These are phyloP conservation scores for Setaria viridis DNA, from an alignment of 202 grass and related monocot species.

Conservation along the genomic window DNA sequence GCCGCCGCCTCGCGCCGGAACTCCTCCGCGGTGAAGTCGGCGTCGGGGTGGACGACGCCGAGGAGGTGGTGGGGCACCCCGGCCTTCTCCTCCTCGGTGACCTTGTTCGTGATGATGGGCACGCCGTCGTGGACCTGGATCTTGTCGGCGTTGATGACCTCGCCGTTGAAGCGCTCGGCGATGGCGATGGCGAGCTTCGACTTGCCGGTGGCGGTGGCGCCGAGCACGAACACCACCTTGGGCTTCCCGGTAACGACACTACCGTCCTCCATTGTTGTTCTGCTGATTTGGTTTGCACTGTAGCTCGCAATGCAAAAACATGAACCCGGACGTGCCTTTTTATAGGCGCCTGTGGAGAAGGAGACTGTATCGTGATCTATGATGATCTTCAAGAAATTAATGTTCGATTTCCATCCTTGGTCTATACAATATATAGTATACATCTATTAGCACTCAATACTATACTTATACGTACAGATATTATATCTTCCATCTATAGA, in stretches of 20 bases:
- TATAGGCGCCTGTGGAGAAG: background rate
- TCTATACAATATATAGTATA: too few species aligned
- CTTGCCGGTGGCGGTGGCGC: constrained; percentile 57
- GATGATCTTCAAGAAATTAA: too few species aligned
- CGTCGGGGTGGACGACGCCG: constrained; percentile 37
- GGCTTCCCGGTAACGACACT: background rate
- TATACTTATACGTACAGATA: too few species aligned
- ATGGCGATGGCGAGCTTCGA: constrained; percentile 63
- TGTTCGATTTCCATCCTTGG: too few species aligned
- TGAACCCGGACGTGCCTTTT: background rate
- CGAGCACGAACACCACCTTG: constrained; percentile 65
- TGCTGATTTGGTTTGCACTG: background rate
- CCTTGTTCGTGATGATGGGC: constrained; percentile 58
- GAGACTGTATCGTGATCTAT: background rate
- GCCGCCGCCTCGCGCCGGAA: constrained; percentile 36
- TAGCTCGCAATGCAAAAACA: background rate
- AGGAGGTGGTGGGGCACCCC: constrained; percentile 63
- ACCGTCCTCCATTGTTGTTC: background rate
- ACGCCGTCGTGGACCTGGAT: constrained; percentile 63
- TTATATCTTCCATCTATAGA: too few species aligned
- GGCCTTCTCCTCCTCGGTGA: constrained; percentile 41
- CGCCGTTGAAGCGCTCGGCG: constrained; percentile 47
- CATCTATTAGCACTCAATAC: too few species aligned
- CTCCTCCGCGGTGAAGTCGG: constrained; percentile 47
- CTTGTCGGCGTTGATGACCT: constrained; percentile 71